Evolutionary conservation across 2,329 filamentous ascomycete genomes (phyloP), one percentile per base, ranked within the genome.

Genomic region (Aspergillus sp.): DNA sequence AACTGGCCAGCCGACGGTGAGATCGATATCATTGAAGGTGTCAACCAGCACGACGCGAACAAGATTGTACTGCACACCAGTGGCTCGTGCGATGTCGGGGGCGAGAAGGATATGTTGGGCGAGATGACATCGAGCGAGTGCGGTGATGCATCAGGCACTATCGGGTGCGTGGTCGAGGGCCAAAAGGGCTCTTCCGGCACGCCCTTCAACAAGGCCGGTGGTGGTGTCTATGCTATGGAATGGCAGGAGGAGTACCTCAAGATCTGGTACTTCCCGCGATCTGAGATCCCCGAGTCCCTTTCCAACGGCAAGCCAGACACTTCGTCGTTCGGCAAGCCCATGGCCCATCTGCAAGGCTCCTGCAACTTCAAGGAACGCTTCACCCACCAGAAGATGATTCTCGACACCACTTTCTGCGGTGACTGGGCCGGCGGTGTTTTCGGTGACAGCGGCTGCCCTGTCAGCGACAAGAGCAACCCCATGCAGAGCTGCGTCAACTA

Each of bases 401-500:
- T 84, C 56, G 79, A 84, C 62, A 80, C 76, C 2, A 81, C 80
- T 1, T 84, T 84, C 69, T 84, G 82, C 59, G 82, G 82, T 35
- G 79, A 82, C 53, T 84, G 82, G 81, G 82, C 82, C 7, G 82
- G 82, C 12, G 64, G 67, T 15, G 75, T 79, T 2, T 83, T 66
- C 45, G 69, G 64, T 6, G 52, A 88, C 84, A 71, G 72, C 47
- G 68, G 73, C 35, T 84, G 87, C 63, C 70, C 73, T 0, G 81
- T 93, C 88, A 75, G 77, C 78, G 12, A 77, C 80, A 49, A 80
- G 83, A 67, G 87, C 83, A 12, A 65, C 75, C 51, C 88, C 82
- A 11, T 95, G 89, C 77, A 73, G 40, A 74, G 71, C 64, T 96
- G 93, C 76, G 73, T 86, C 39, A 84, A 86, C 33, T 96, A 86